Conservation (phyloP, 805 yeast genomes). For the Sungouiozyma ichnusensis region DNA sequence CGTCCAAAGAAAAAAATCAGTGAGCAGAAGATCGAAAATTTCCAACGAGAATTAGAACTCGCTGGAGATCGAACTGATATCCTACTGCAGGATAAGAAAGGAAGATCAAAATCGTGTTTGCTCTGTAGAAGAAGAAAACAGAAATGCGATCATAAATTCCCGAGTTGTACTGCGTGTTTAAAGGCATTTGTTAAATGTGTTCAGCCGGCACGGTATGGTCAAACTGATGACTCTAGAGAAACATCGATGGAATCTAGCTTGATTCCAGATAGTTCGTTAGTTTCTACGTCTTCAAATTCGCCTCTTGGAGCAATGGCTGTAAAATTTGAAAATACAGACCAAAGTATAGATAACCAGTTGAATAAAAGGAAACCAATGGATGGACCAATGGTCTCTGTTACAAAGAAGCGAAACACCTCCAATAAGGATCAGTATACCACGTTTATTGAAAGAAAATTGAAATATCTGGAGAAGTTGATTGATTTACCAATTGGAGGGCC, state of each 20-base stretch:
- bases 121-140: constrained; percentile 50
- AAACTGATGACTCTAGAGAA: neutral
- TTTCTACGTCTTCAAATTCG: neutral
- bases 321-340: neutral
- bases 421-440: constrained; percentile 45
- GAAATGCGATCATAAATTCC: constrained; percentile 54
- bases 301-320: neutral
- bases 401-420: neutral
- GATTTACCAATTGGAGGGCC: constrained; percentile 21
- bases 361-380: neutral
- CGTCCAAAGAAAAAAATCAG: constrained; percentile 29
- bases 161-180: constrained; percentile 56
- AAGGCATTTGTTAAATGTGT: constrained; percentile 52
- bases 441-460: constrained; percentile 44
- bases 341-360: neutral
- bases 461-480: constrained; percentile 39
- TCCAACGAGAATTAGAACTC: constrained; percentile 25
- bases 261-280: neutral
- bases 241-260: neutral
- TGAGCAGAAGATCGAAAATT: constrained; percentile 25
- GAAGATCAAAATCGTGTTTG: constrained; percentile 47
- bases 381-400: neutral
- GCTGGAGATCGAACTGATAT: constrained; percentile 24
- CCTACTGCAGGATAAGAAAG: constrained; percentile 36
- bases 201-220: constrained; percentile 49